Conservation (phyloP, 768 basidiomycete species). For the Amanita polypyramis region DNA sequence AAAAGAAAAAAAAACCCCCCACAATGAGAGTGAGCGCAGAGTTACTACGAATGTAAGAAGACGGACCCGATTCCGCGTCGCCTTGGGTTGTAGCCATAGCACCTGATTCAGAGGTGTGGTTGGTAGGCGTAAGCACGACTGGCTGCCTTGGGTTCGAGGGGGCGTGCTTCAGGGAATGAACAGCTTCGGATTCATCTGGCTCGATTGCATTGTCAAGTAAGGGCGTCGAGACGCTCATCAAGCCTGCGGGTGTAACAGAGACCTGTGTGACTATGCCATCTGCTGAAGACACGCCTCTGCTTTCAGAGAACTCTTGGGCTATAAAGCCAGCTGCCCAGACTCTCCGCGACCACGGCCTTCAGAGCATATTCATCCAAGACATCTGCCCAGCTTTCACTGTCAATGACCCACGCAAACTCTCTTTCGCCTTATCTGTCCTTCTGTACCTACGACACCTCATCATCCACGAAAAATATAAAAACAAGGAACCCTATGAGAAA, state of each 20-base stretch:
- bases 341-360: conserved; percentile 1
- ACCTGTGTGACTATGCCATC: neutral
- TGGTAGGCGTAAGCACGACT: conserved; percentile 50
- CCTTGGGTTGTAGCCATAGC: conserved; percentile 42
- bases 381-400: conserved; percentile 1
- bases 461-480: conserved; percentile 8
- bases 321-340: conserved; percentile 3
- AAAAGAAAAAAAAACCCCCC: too few species aligned
- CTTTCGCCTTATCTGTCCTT: conserved; percentile 16
- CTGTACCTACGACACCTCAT: conserved; percentile 21
- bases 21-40: conserved; percentile 3
- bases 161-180: conserved; percentile 25
- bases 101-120: conserved; percentile 22
- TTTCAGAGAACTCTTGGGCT: conserved; percentile 4
- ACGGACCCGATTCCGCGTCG: conserved; percentile 72
- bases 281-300: conserved; percentile 2
- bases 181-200: conserved; percentile 56
- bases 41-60: neutral
- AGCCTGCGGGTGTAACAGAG: conserved; percentile 12
- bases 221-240: conserved; percentile 58
- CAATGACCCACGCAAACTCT: conserved; percentile 3
- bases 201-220: conserved; percentile 77
- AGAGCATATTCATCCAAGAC: conserved; percentile 4
- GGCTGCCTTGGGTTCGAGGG: conserved; percentile 22
- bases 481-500: conserved; percentile 29